Percentiles rank a stretch among this genome's conserved stretches.
Conservation (phyloP, 805 yeast genomes). For the Candida germanica region DNA sequence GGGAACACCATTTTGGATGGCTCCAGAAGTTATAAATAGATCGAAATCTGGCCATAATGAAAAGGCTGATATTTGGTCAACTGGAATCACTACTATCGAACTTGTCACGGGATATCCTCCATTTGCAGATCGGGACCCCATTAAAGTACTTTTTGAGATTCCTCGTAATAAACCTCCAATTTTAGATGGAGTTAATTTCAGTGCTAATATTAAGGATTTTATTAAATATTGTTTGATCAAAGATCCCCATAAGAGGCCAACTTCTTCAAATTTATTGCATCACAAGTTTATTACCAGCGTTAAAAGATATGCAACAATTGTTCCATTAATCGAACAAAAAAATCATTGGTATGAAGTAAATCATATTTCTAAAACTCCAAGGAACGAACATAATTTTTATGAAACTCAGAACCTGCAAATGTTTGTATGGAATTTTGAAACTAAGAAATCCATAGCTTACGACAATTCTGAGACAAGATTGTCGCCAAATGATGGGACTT, state of each 20-base stretch:
- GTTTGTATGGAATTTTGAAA: slow-evolving; percentile 14
- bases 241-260: slow-evolving; percentile 63
- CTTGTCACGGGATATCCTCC: slow-evolving; percentile 84
- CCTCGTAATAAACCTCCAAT: slow-evolving; percentile 65
- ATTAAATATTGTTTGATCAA: slow-evolving; percentile 63
- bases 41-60: slow-evolving; percentile 63
- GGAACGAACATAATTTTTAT: slow-evolving; percentile 4
- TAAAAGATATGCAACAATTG: slow-evolving; percentile 25
- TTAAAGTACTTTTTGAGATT: slow-evolving; percentile 70
- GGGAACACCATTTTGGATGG: slow-evolving; percentile 99
- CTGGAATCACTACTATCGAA: slow-evolving; percentile 91
- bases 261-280: slow-evolving; percentile 53
- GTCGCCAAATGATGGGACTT: neutral
- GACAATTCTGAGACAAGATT: too few species aligned
- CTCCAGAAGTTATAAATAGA: slow-evolving; percentile 84
- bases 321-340: slow-evolving; percentile 40
- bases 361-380: slow-evolving; percentile 15
- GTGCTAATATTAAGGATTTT: slow-evolving; percentile 61
- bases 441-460: too few species aligned
- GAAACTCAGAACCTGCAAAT: slow-evolving; percentile 4
- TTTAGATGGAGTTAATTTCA: slow-evolving; percentile 41
- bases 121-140: slow-evolving; percentile 64
- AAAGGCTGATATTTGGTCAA: slow-evolving; percentile 93
- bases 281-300: slow-evolving; percentile 47
- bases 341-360: slow-evolving; percentile 28